Conservation (phyloP, 2,329 filamentous ascomycete genomes). For the Fusarium sp. region DNA sequence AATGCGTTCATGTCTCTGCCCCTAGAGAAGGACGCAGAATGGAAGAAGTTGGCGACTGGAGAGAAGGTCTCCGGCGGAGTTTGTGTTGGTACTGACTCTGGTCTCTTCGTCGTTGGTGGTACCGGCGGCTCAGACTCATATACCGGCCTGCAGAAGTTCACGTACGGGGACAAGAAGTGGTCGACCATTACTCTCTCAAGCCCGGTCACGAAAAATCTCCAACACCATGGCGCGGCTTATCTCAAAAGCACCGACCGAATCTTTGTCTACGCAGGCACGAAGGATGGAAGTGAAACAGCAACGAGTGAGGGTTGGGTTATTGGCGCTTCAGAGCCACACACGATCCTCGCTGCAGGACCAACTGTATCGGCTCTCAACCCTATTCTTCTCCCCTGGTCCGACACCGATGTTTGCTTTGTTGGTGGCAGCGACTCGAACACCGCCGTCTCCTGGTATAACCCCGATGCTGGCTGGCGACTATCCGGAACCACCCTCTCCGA, state of each 20-base stretch:
- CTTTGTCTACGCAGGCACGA: constrained; percentile 82
- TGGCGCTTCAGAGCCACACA: constrained; percentile 72
- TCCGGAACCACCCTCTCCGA: constrained; percentile 73
- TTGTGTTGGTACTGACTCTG: constrained; percentile 80
- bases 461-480: constrained; percentile 72
- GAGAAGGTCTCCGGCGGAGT: constrained; percentile 78
- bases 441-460: constrained; percentile 78
- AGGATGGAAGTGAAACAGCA: constrained; percentile 66
- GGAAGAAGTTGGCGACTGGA: constrained; percentile 75
- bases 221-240: constrained; percentile 81
- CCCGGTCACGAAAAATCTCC: constrained; percentile 73
- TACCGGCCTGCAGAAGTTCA: constrained; percentile 78
- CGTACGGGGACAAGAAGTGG: constrained; percentile 67
- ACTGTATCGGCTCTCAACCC: constrained; percentile 73
- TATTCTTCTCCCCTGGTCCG: constrained; percentile 80
- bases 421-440: constrained; percentile 74
- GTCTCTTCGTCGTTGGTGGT: constrained; percentile 86
- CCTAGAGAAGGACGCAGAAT: constrained; percentile 76
- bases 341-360: constrained; percentile 69
- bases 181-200: constrained; percentile 57
- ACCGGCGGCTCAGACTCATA: constrained; percentile 67
- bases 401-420: constrained; percentile 77
- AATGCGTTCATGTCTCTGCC: constrained; percentile 80
- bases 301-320: constrained; percentile 84
- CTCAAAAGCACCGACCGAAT: constrained; percentile 77